These are phyloP conservation scores for Parietaria judaica DNA, from an alignment of 306 rosid species.

Conservation along the genomic window DNA sequence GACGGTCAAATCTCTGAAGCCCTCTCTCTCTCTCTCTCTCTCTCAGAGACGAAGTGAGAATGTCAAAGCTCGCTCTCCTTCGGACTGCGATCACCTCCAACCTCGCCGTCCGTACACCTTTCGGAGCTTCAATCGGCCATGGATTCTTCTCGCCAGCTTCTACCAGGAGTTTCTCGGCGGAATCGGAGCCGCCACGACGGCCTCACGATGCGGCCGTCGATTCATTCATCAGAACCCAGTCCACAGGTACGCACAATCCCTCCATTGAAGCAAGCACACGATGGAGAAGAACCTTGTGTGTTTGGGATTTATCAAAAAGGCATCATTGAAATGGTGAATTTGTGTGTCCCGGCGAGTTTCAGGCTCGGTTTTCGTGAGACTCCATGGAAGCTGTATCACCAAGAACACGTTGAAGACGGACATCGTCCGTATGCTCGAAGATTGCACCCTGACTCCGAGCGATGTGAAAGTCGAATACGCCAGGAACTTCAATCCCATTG, in stretches of 20 bases:
- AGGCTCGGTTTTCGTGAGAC: slow-evolving; percentile 17
- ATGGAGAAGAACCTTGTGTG: neutral
- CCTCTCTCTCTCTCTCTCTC: neutral
- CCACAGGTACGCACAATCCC: slow-evolving; percentile 25
- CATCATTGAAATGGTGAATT: too few species aligned
- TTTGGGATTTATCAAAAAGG: neutral
- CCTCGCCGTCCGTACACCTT: slow-evolving; percentile 16
- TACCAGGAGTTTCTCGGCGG: slow-evolving; percentile 48
- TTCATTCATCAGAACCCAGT: slow-evolving; percentile 19
- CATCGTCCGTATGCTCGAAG: slow-evolving; percentile 51
- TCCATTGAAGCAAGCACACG: neutral
- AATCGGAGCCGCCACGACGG: slow-evolving; percentile 31
- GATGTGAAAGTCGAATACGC: slow-evolving; percentile 67
- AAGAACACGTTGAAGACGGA: slow-evolving; percentile 61
- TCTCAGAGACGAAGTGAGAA: slow-evolving; percentile 5
- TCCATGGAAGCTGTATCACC: slow-evolving; percentile 22
- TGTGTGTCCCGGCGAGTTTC: neutral
- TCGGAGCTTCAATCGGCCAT: slow-evolving; percentile 4
- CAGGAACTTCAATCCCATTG: slow-evolving; percentile 26
- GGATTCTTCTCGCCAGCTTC: slow-evolving; percentile 22
- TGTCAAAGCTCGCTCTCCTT: slow-evolving; percentile 41
- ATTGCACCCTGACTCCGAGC: slow-evolving; percentile 51
- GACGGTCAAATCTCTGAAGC: neutral
- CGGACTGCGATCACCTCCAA: slow-evolving; percentile 41
- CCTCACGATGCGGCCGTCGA: slow-evolving; percentile 23